phyloP scores from a whole-genome alignment of 306 rosid species.

The Vigna mungo region DNA sequence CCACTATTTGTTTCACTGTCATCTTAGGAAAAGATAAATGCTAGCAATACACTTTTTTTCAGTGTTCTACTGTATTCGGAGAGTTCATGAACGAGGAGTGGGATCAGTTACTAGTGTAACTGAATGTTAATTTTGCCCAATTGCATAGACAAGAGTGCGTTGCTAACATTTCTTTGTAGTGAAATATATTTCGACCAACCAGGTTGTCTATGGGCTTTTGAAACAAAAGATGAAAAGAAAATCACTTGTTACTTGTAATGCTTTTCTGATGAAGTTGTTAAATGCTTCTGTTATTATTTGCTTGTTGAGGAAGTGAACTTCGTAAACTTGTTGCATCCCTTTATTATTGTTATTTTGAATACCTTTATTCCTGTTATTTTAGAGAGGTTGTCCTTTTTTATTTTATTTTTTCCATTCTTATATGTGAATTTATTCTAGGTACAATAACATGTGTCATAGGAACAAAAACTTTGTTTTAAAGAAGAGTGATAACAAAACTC shows the following conservation, averaged over 20 bases:
- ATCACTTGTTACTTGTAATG: not conserved
- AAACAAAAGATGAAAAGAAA: not conserved
- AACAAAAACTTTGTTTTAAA: too few species aligned
- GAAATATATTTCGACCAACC: not conserved
- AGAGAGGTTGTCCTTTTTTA: not conserved
- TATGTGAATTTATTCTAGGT: not conserved
- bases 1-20: constrained; percentile 1
- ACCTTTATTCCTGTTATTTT: not conserved
- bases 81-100: not conserved
- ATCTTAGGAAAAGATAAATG: not conserved
- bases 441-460: too few species aligned
- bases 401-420: not conserved
- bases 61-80: not conserved
- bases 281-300: not conserved
- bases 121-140: not conserved
- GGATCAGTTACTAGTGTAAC: not conserved
- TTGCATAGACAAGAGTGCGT: not conserved
- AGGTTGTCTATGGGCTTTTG: not conserved
- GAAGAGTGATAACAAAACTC: too few species aligned
- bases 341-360: not conserved
- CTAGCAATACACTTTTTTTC: not conserved
- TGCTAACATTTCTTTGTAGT: not conserved
- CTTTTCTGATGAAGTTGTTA: not conserved
- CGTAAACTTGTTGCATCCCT: not conserved
- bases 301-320: not conserved